These are phyloP conservation scores for Canavalia ensiformis DNA, from an alignment of 306 rosid species.

Conservation along the genomic window DNA sequence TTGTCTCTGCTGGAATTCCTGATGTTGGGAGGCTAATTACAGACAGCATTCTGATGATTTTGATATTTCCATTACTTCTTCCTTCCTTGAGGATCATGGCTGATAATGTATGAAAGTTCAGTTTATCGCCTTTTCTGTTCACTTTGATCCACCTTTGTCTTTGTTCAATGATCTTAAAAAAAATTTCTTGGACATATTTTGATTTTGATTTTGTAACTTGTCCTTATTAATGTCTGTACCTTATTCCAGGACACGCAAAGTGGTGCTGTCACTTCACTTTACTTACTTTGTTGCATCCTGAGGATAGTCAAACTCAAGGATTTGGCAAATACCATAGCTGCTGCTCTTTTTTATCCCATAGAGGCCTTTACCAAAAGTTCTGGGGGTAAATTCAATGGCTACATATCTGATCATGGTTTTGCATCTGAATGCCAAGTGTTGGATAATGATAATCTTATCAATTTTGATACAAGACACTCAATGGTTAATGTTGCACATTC, in stretches of 20 bases:
- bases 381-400: slow-evolving; percentile 66
- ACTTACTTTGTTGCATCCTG: slow-evolving; percentile 90
- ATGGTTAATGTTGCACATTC: slow-evolving; percentile 49
- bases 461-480: slow-evolving; percentile 49
- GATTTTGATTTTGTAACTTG: slow-evolving; percentile 25
- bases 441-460: slow-evolving; percentile 47
- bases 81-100: slow-evolving; percentile 71
- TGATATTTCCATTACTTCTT: slow-evolving; percentile 89
- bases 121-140: slow-evolving; percentile 44
- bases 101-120: slow-evolving; percentile 64
- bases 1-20: slow-evolving; percentile 94
- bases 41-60: slow-evolving; percentile 75
- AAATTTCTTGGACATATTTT: slow-evolving; percentile 12
- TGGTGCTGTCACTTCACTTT: slow-evolving; percentile 80
- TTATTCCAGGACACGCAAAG: slow-evolving; percentile 74
- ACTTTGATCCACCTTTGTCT: slow-evolving; percentile 34
- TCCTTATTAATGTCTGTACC: slow-evolving; percentile 59
- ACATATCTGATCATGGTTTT: slow-evolving; percentile 51
- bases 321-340: slow-evolving; percentile 86
- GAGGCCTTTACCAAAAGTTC: slow-evolving; percentile 63
- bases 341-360: slow-evolving; percentile 80
- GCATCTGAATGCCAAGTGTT: slow-evolving; percentile 56
- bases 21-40: slow-evolving; percentile 86
- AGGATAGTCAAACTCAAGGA: slow-evolving; percentile 91
- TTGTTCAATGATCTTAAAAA: slow-evolving; percentile 30